Conservation (phyloP, 371 early-diverging fungal species). For the Thermomucor indicae-seudaticae region DNA sequence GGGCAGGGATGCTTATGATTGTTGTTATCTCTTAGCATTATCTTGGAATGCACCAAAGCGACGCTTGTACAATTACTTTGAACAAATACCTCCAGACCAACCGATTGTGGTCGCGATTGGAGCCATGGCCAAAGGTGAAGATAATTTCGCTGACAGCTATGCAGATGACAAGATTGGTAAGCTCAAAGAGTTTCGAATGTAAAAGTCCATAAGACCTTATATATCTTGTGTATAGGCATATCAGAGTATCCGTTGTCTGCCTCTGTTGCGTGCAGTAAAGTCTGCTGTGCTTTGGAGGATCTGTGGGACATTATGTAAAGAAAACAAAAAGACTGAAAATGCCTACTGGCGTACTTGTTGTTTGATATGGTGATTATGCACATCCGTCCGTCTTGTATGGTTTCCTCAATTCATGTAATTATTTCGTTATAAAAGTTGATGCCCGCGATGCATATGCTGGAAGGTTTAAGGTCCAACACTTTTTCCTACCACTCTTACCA, state of each 20-base stretch:
- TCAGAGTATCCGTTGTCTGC: constrained; percentile 87
- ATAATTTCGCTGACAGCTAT: constrained; percentile 88
- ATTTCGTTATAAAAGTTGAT: too few species aligned
- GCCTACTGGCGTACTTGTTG: too few species aligned
- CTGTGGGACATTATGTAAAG: constrained; percentile 75
- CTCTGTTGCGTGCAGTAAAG: constrained; percentile 88
- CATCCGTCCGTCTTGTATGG: too few species aligned
- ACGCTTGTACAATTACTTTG: constrained; percentile 67
- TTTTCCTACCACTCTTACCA: too few species aligned
- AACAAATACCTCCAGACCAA: constrained; percentile 63
- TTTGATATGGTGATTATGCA: too few species aligned
- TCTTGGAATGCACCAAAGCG: constrained; percentile 89
- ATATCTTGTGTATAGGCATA: constrained; percentile 54
- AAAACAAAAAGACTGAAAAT: background rate
- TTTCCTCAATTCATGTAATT: too few species aligned
- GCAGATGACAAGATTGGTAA: constrained; percentile 85
- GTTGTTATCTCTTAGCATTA: constrained; percentile 53
- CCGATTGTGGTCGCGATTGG: constrained; percentile 90
- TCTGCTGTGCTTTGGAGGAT: constrained; percentile 84
- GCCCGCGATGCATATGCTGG: too few species aligned
- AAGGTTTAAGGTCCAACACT: too few species aligned
- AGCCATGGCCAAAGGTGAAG: constrained; percentile 94
- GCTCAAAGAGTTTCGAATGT: background rate
- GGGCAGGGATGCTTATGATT: background rate
- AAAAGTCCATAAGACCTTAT: background rate